These are phyloP conservation scores for Hemisphaericaspora xylanilytica DNA, from an alignment of 1,139 yeast genomes.

Conservation along the genomic window DNA sequence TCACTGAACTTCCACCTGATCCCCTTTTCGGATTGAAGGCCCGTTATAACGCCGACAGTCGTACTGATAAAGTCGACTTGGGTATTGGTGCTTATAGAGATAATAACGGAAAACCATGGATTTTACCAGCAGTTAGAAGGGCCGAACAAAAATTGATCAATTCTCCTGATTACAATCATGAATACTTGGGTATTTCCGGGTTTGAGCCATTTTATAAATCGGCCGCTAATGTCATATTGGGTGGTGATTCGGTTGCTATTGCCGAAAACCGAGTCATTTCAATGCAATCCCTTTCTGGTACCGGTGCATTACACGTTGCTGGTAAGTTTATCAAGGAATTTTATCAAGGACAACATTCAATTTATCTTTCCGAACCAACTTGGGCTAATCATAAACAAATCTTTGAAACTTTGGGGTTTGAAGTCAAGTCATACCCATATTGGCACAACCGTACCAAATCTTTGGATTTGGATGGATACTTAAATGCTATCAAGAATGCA, in stretches of 20 bases:
- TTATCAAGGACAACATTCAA: constrained; percentile 44
- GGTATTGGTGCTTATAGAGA: constrained; percentile 98
- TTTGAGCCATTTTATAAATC: constrained; percentile 63
- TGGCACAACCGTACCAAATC: constrained; percentile 64
- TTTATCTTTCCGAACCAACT: constrained; percentile 86
- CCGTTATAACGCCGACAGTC: constrained; percentile 61
- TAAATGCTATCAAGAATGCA: constrained; percentile 64
- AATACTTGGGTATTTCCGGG: constrained; percentile 84
- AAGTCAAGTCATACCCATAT: constrained; percentile 70
- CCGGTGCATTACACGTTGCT: constrained; percentile 92
- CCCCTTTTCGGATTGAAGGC: constrained; percentile 84
- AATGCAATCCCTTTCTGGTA: constrained; percentile 88
- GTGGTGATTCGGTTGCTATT: constrained; percentile 58
- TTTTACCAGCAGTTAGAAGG: constrained; percentile 75
- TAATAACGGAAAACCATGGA: constrained; percentile 90
- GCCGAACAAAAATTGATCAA: constrained; percentile 59
- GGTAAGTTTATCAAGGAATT: constrained; percentile 67
- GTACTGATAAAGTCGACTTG: constrained; percentile 74
- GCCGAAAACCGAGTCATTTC: constrained; percentile 59
- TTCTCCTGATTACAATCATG: constrained; percentile 77
- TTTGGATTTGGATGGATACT: constrained; percentile 66
- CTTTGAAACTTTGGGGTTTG: constrained; percentile 64
- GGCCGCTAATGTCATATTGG: constrained; percentile 80
- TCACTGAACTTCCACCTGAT: constrained; percentile 68
- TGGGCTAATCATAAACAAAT: constrained; percentile 96